Conservation (phyloP, 2,329 filamentous ascomycete species). For the Alternaria solani region DNA sequence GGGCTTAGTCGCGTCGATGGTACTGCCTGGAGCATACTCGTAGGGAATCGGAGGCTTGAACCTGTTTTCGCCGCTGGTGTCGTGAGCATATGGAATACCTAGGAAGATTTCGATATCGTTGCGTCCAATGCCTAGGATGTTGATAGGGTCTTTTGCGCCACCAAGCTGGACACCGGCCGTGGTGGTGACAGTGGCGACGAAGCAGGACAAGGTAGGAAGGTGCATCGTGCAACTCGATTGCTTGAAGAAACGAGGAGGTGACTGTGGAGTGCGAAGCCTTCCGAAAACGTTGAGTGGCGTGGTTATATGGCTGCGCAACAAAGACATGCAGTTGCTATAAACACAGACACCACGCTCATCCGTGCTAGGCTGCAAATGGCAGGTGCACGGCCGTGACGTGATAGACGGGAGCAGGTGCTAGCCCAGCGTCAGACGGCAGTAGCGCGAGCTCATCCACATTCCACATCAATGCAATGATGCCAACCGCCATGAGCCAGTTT, state of each 20-base stretch:
- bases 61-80: conserved; percentile 56
- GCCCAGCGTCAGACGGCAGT: conserved; percentile 10
- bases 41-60: conserved; percentile 57
- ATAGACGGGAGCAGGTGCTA: not conserved
- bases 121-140: conserved; percentile 55
- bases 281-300: not conserved
- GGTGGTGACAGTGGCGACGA: conserved; percentile 14
- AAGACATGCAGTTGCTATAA: conserved; percentile 3
- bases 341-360: not conserved
- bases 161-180: conserved; percentile 15
- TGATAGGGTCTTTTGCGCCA: conserved; percentile 38
- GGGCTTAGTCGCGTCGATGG: conserved; percentile 51
- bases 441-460: conserved; percentile 1
- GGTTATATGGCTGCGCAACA: conserved; percentile 6
- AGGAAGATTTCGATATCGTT: conserved; percentile 60
- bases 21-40: conserved; percentile 41
- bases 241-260: not conserved
- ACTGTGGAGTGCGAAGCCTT: not conserved
- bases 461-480: not conserved
- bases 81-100: conserved; percentile 58
- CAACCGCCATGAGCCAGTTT: not conserved
- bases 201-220: conserved; percentile 9
- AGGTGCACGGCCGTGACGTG: conserved; percentile 17
- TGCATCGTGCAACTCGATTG: conserved; percentile 8
- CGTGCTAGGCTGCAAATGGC: conserved; percentile 9